Conservation (phyloP, 2,329 filamentous ascomycete species). For the Coniochaeta ligniaria region DNA sequence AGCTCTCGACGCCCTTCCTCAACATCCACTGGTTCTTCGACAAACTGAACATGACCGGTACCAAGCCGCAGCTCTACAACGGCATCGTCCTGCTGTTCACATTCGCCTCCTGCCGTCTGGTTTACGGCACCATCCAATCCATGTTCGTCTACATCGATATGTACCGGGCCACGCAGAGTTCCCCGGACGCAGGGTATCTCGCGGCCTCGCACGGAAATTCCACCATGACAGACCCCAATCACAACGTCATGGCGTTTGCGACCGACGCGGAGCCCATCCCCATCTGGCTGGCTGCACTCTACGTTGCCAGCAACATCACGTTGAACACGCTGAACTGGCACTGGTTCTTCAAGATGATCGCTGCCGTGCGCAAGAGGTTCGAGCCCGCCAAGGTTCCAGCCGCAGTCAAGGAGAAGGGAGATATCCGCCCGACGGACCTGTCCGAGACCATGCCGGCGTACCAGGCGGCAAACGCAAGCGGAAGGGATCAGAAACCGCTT, state of each 20-base stretch:
- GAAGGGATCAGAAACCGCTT: background rate
- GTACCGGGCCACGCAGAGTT: constrained; percentile 46
- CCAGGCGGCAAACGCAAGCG: constrained; percentile 3
- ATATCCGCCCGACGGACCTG: background rate
- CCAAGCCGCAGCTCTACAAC: constrained; percentile 67
- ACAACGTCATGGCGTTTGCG: constrained; percentile 44
- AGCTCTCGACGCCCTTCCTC: constrained; percentile 76
- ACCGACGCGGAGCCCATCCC: constrained; percentile 48
- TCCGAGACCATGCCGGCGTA: constrained; percentile 5
- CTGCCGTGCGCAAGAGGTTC: constrained; percentile 71
- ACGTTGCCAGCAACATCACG: constrained; percentile 62
- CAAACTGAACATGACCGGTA: constrained; percentile 75
- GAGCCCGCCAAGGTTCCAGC: constrained; percentile 33
- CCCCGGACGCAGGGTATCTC: constrained; percentile 23
- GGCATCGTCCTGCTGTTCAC: constrained; percentile 63
- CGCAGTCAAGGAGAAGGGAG: constrained; percentile 20
- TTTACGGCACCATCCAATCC: constrained; percentile 72
- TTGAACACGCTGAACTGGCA: constrained; percentile 74
- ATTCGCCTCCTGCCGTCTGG: constrained; percentile 70
- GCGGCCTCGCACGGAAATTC: constrained; percentile 21
- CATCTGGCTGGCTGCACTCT: constrained; percentile 60
- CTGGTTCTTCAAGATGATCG: constrained; percentile 86
- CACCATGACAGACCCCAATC: constrained; percentile 26
- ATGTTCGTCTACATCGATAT: constrained; percentile 64
- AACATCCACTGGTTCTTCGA: constrained; percentile 93